phyloP scores from a whole-genome alignment of 2,329 filamentous ascomycete genomes.

The Grosmannia huntii region DNA sequence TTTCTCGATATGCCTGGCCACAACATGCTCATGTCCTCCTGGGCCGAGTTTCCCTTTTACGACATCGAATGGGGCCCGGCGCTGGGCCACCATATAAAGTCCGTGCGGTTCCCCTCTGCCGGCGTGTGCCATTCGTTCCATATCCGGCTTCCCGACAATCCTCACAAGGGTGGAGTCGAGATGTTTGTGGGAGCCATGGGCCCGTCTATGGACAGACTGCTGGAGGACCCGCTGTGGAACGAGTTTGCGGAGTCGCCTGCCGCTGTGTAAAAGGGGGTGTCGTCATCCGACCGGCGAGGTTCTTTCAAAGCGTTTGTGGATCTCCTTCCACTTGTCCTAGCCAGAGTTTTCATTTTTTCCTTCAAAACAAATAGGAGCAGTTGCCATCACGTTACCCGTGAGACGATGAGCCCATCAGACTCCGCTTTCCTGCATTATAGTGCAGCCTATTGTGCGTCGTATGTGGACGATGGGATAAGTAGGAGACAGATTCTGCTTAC shows the following conservation, averaged over 20 bases:
- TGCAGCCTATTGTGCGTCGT: too few species aligned
- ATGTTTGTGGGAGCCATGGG: not conserved
- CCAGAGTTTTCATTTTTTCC: too few species aligned
- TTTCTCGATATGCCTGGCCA: slow-evolving; percentile 3
- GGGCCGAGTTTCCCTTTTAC: slow-evolving; percentile 3
- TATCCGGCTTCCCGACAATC: not conserved
- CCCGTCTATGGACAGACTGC: not conserved
- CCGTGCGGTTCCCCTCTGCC: not conserved
- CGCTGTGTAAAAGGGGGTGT: not conserved
- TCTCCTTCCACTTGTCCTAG: too few species aligned
- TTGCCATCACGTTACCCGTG: too few species aligned
- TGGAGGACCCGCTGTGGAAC: slow-evolving; percentile 1
- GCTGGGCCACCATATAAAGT: not conserved
- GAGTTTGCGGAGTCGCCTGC: not conserved
- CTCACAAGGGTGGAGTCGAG: not conserved
- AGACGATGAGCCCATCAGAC: too few species aligned
- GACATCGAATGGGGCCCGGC: slow-evolving; percentile 1
- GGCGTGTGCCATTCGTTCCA: slow-evolving; percentile 2
- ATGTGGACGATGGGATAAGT: too few species aligned
- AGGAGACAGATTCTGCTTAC: too few species aligned
- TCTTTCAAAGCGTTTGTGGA: too few species aligned
- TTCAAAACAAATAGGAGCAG: too few species aligned
- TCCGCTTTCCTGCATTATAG: too few species aligned
- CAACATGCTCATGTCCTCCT: not conserved
- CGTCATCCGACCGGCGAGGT: too few species aligned